A percentile compares a stretch with the other conserved stretches of the same genome.
Evolutionary conservation across 2,329 filamentous ascomycete genomes (phyloP).

Genomic region (Exophiala xenobiotica): DNA sequence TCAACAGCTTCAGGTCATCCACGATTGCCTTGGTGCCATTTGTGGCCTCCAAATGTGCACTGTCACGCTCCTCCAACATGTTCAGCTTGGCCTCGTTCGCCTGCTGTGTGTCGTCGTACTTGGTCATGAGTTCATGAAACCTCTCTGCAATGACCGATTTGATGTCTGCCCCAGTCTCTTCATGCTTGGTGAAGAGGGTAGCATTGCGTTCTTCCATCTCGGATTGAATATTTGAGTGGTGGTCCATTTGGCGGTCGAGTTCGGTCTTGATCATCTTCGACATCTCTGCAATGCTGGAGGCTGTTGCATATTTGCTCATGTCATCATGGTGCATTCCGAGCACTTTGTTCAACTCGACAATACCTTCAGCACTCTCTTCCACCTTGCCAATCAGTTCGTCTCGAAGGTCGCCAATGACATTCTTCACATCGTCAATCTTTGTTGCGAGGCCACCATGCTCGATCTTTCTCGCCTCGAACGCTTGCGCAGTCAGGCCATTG

Average conservation of each 20-base stretch:
- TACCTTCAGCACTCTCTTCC: slow-evolving; percentile 67
- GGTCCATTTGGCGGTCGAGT: slow-evolving; percentile 80
- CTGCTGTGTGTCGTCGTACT: slow-evolving; percentile 82
- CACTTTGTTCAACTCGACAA: slow-evolving; percentile 54
- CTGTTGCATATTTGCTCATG: slow-evolving; percentile 46
- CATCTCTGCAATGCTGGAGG: slow-evolving; percentile 68
- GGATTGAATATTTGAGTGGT: slow-evolving; percentile 77
- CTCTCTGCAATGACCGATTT: slow-evolving; percentile 68
- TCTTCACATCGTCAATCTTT: slow-evolving; percentile 75
- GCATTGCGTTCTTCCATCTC: slow-evolving; percentile 66
- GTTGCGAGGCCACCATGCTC: slow-evolving; percentile 78
- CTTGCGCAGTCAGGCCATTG: slow-evolving; percentile 71
- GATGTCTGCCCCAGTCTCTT: slow-evolving; percentile 58
- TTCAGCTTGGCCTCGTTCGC: slow-evolving; percentile 71
- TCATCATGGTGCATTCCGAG: slow-evolving; percentile 68
- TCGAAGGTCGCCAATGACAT: slow-evolving; percentile 74
- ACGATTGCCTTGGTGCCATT: slow-evolving; percentile 73
- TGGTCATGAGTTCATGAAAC: slow-evolving; percentile 75
- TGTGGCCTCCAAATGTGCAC: slow-evolving; percentile 71
- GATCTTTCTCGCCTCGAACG: slow-evolving; percentile 78
- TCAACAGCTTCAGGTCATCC: slow-evolving; percentile 81
- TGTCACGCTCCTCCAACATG: slow-evolving; percentile 70
- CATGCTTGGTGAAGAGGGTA: slow-evolving; percentile 58
- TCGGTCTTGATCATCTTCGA: slow-evolving; percentile 76
- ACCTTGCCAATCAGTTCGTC: slow-evolving; percentile 74